phyloP scores from a whole-genome alignment of 1,139 yeast species.

The Taphrina pruni region DNA sequence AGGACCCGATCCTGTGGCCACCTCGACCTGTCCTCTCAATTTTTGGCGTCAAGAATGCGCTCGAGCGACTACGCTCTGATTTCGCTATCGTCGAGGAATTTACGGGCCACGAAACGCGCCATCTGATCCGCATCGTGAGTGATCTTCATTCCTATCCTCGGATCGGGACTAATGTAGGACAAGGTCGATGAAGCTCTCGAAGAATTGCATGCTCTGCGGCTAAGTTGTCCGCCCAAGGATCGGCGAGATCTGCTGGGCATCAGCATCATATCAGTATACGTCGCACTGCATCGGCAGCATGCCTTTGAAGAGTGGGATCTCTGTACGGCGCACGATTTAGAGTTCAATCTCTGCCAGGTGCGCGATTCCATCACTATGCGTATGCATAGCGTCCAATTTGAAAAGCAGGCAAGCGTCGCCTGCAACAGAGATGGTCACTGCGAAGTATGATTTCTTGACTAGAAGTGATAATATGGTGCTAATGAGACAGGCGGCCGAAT shows the following conservation, averaged over 20 bases:
- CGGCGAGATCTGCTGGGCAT: conserved; percentile 30
- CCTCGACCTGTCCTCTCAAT: conserved; percentile 26
- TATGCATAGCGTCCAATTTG: conserved; percentile 14
- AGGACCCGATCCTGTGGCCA: conserved; percentile 33
- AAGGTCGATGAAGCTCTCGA: conserved; percentile 30
- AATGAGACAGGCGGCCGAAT: not conserved
- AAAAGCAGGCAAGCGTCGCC: conserved; percentile 10
- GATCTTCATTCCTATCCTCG: not conserved
- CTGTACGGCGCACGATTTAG: conserved; percentile 11
- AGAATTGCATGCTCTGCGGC: conserved; percentile 23
- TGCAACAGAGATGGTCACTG: conserved; percentile 11
- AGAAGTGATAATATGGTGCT: not conserved
- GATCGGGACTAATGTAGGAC: not conserved
- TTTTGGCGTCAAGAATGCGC: conserved; percentile 32
- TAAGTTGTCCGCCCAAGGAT: conserved; percentile 23
- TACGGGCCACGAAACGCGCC: conserved; percentile 13
- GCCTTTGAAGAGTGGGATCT: conserved; percentile 17
- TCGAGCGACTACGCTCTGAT: conserved; percentile 26
- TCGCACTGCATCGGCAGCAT: conserved; percentile 15
- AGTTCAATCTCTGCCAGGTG: conserved; percentile 18
- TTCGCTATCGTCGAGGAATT: conserved; percentile 18
- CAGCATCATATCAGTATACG: conserved; percentile 27
- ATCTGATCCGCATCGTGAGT: conserved; percentile 9
- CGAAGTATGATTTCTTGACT: not conserved
- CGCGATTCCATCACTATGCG: conserved; percentile 12